Conservation (phyloP, 306 rosid species). For the Purshia tridentata region DNA sequence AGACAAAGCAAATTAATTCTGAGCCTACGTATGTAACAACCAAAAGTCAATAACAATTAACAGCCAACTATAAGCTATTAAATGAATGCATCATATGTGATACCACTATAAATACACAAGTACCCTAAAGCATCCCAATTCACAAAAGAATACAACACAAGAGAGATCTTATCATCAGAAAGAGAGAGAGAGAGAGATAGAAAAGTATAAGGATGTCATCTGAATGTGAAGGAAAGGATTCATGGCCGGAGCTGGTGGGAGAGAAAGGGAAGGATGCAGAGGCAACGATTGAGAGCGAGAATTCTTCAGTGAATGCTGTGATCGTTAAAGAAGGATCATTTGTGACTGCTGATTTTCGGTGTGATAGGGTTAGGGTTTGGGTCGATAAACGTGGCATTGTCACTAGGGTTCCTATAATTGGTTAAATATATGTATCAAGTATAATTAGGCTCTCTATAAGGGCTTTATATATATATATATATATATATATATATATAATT, state of each 20-base stretch:
- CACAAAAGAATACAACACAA: background rate
- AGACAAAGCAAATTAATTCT: background rate
- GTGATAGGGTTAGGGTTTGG: slow-evolving; percentile 57
- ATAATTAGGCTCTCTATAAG: no score
- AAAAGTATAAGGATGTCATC: background rate
- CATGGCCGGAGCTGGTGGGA: slow-evolving; percentile 63
- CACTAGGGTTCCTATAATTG: slow-evolving; percentile 41
- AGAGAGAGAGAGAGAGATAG: background rate
- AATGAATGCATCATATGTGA: background rate
- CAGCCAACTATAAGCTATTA: background rate
- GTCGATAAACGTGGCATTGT: slow-evolving; percentile 31
- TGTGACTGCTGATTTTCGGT: slow-evolving; percentile 39
- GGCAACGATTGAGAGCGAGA: slow-evolving; percentile 36
- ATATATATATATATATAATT: no score
- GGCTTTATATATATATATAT: no score
- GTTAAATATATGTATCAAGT: slow-evolving; percentile 10
- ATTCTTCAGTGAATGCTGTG: slow-evolving; percentile 31
- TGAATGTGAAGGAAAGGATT: slow-evolving; percentile 38
- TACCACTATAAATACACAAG: background rate
- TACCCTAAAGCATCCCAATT: background rate
- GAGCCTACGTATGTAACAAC: background rate
- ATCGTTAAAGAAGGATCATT: slow-evolving; percentile 38
- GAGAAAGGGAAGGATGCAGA: slow-evolving; percentile 36
- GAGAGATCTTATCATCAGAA: background rate
- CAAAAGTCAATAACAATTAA: slow-evolving; percentile 1